A percentile compares a stretch with the other conserved stretches of the same genome.
Conservation (phyloP, 768 basidiomycete species). For the Candolleomyces efflorescens region DNA sequence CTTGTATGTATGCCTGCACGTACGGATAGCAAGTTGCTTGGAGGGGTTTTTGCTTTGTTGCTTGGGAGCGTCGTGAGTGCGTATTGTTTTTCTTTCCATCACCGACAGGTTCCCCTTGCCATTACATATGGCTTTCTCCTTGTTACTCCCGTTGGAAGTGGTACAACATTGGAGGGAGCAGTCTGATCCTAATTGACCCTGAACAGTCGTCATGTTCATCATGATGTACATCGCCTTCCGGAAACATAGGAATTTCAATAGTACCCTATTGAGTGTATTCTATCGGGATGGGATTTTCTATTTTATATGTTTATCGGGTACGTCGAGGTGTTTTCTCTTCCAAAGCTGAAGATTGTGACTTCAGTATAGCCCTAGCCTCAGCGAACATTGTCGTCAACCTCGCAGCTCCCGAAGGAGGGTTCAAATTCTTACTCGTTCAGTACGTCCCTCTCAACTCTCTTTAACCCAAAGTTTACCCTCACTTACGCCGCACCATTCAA, state of each 20-base stretch:
- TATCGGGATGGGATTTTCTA: conserved; percentile 1
- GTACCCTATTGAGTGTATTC: neutral
- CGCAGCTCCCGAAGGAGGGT: neutral
- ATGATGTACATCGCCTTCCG: conserved; percentile 1
- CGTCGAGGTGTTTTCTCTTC: too few species aligned
- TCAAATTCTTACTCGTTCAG: neutral
- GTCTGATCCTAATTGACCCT: neutral
- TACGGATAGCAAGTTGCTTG: neutral
- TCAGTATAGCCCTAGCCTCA: neutral
- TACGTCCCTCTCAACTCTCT: neutral
- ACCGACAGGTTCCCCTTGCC: too few species aligned
- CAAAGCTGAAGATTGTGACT: too few species aligned
- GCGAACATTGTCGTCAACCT: neutral
- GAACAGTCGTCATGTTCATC: neutral
- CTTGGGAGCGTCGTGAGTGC: neutral
- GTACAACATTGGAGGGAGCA: too few species aligned
- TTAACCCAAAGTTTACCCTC: too few species aligned
- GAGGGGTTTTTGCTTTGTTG: neutral
- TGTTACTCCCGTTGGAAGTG: too few species aligned
- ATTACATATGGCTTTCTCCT: too few species aligned
- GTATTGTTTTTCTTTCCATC: neutral
- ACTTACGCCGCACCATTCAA: too few species aligned
- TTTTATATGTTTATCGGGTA: conserved; percentile 1
- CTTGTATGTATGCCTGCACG: neutral
- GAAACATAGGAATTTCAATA: neutral